phyloP scores from a whole-genome alignment of 208 protist genomes.

The Herpetomonas samuelpessoai region DNA sequence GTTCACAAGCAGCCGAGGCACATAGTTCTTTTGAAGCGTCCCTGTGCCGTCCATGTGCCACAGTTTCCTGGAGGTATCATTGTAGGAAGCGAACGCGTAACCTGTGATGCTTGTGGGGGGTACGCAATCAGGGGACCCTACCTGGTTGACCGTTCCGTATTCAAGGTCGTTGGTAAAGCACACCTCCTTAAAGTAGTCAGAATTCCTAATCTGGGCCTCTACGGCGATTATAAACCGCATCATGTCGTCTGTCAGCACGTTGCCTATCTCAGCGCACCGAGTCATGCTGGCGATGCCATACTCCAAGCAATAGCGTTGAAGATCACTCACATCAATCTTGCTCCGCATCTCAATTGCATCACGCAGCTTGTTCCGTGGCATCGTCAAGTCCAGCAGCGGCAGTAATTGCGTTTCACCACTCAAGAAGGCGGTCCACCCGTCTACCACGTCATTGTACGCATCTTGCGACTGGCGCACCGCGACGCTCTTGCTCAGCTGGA shows the following conservation, averaged over 20 bases:
- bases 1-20: conserved; percentile 30
- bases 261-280: conserved; percentile 7
- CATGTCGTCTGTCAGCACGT: conserved; percentile 13
- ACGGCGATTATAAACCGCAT: conserved; percentile 6
- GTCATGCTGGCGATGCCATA: neutral
- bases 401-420: conserved; percentile 9
- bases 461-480: conserved; percentile 13
- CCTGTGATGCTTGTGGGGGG: conserved; percentile 23
- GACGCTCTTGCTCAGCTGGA: conserved; percentile 29
- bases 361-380: conserved; percentile 15
- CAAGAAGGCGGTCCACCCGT: conserved; percentile 17
- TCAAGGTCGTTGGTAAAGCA: conserved; percentile 53
- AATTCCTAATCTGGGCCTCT: neutral
- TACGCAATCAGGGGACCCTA: conserved; percentile 19
- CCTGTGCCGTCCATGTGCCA: conserved; percentile 30
- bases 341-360: conserved; percentile 30
- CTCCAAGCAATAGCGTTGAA: conserved; percentile 10
- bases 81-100: conserved; percentile 11
- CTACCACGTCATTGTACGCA: conserved; percentile 13
- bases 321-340: conserved; percentile 6
- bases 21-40: conserved; percentile 19
- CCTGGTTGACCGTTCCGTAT: conserved; percentile 7
- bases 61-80: conserved; percentile 34
- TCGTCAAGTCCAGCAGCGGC: conserved; percentile 3
- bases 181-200: conserved; percentile 11